Evolutionary conservation across 2,329 filamentous ascomycete genomes (phyloP).

Genomic region (Exophiala aquamarina): DNA sequence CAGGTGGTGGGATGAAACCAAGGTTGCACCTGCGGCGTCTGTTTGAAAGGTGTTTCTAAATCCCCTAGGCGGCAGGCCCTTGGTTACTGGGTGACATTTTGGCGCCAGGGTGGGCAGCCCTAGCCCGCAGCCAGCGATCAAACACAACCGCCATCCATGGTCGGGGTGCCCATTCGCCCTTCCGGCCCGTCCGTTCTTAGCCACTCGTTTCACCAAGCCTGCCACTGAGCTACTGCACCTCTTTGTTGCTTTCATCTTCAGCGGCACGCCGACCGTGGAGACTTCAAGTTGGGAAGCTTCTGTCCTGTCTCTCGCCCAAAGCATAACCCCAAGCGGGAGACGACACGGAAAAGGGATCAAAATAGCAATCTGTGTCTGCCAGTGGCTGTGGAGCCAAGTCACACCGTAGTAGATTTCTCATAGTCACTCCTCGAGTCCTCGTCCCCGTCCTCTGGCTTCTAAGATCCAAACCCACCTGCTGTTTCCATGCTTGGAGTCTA

Average conservation of each 20-base stretch:
- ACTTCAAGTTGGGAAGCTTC: background rate
- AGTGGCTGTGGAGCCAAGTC: constrained; percentile 11
- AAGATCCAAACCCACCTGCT: no score
- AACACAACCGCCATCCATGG: constrained; percentile 16
- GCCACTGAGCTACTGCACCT: constrained; percentile 13
- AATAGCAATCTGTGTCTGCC: constrained; percentile 18
- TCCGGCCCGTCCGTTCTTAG: constrained; percentile 19
- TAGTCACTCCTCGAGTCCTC: no score
- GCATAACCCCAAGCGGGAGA: background rate
- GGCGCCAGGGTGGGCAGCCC: constrained; percentile 21
- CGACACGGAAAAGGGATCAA: constrained; percentile 8
- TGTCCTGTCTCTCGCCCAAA: no score
- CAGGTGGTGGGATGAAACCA: constrained; percentile 11
- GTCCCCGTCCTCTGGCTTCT: no score
- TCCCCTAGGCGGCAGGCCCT: constrained; percentile 10
- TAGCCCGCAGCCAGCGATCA: constrained; percentile 7
- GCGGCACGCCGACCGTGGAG: constrained; percentile 21
- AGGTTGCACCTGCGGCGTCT: constrained; percentile 19
- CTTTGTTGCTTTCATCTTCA: constrained; percentile 12
- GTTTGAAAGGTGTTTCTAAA: constrained; percentile 29
- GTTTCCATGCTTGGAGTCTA: background rate
- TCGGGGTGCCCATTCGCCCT: constrained; percentile 14
- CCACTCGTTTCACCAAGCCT: constrained; percentile 29
- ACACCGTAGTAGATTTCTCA: background rate
- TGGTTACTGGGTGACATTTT: constrained; percentile 11